A percentile compares a stretch with the other conserved stretches of the same genome.
These are phyloP conservation scores for Aspergillus tamarii DNA, from an alignment of 2,329 filamentous ascomycete genomes.

Conservation along the genomic window DNA sequence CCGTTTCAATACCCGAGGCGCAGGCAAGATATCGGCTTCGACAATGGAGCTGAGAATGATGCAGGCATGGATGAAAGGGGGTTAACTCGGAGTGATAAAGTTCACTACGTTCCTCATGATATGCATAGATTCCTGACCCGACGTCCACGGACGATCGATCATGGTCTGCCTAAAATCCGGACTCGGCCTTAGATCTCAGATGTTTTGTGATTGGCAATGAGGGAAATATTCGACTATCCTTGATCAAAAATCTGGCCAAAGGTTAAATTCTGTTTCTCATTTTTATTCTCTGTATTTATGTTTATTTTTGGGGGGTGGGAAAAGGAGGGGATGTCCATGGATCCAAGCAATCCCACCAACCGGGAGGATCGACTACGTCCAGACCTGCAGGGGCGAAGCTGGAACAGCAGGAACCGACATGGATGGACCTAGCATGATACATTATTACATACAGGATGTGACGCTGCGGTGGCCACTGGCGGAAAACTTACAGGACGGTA, in stretches of 20 bases:
- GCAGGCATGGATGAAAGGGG: not conserved
- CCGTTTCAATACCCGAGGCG: not conserved
- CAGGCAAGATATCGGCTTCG: not conserved
- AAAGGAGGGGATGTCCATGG: not conserved
- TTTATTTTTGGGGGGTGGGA: not conserved
- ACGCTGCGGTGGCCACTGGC: not conserved
- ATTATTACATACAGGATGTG: not conserved
- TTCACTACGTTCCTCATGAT: not conserved
- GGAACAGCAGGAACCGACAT: slow-evolving; percentile 1
- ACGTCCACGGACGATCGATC: not conserved
- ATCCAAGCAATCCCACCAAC: not conserved
- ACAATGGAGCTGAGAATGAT: not conserved
- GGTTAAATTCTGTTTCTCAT: not conserved
- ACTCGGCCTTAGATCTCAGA: not conserved
- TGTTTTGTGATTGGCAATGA: not conserved
- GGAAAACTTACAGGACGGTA: not conserved
- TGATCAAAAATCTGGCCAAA: not conserved
- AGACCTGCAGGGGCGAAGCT: slow-evolving; percentile 3
- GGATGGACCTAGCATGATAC: not conserved
- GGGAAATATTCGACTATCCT: not conserved
- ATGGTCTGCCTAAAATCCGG: slow-evolving; percentile 2
- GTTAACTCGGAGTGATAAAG: not conserved
- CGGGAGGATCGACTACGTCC: not conserved
- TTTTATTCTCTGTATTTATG: no score
- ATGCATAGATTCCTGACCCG: not conserved